Evolutionary conservation across 192 early-diverging fungal species (phyloP).

Genomic region (Entrophospora sp.): DNA sequence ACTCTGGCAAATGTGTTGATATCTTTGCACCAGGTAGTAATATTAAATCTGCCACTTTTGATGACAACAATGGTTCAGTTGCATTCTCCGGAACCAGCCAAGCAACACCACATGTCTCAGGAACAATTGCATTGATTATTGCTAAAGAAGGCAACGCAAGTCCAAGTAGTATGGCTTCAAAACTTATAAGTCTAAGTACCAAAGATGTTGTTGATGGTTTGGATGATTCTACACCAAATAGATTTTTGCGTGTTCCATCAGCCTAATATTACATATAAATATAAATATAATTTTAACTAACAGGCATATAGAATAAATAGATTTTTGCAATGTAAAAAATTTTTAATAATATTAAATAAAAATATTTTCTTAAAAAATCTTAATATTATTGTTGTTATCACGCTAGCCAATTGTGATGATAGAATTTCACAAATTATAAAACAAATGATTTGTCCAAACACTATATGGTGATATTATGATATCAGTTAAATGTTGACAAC

Average conservation of each 20-base stretch:
- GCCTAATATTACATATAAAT: too few species aligned
- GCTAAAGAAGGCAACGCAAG: neutral
- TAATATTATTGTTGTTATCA: too few species aligned
- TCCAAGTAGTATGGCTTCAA: neutral
- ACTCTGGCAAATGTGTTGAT: constrained; percentile 87
- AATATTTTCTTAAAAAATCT: too few species aligned
- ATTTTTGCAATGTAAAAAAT: too few species aligned
- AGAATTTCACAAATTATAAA: too few species aligned
- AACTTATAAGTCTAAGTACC: neutral
- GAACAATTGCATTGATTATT: constrained; percentile 36
- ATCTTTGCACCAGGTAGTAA: constrained; percentile 78
- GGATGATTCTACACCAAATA: constrained; percentile 15
- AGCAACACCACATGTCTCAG: constrained; percentile 48
- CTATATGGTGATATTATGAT: too few species aligned
- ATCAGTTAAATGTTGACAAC: too few species aligned
- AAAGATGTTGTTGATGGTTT: neutral
- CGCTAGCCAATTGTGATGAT: too few species aligned
- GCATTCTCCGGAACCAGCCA: constrained; percentile 51
- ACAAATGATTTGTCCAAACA: too few species aligned
- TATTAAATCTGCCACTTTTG: constrained; percentile 39
- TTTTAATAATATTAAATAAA: too few species aligned
- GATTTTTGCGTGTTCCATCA: constrained; percentile 4
- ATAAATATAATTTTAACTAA: too few species aligned
- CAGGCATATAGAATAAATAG: too few species aligned
- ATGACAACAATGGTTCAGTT: constrained; percentile 20